These are phyloP conservation scores for Colletotrichum sp. DNA, from an alignment of 2,329 filamentous ascomycete genomes.

Conservation along the genomic window DNA sequence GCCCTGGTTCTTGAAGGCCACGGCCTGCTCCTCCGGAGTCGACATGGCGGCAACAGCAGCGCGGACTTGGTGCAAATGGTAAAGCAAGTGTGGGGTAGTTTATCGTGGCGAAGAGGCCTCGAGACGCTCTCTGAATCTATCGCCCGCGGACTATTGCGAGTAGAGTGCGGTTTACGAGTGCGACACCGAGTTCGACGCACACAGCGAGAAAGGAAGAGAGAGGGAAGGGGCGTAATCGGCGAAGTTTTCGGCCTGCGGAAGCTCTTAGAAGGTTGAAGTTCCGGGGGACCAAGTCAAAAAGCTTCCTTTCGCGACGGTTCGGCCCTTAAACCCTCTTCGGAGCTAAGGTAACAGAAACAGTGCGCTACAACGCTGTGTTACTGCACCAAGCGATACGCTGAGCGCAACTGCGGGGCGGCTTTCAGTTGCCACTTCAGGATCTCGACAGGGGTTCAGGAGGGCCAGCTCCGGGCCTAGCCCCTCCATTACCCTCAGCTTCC, in stretches of 20 bases:
- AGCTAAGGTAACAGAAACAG: constrained; percentile 11
- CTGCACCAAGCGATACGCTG: constrained; percentile 1
- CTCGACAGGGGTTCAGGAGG: constrained; percentile 1
- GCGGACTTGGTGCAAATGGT: background rate
- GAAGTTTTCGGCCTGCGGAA: constrained; percentile 13
- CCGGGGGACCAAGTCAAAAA: constrained; percentile 7
- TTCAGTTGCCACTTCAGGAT: constrained; percentile 12
- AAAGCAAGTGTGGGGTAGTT: constrained; percentile 7
- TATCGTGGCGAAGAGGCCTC: background rate
- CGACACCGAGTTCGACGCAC: background rate
- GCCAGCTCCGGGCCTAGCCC: background rate
- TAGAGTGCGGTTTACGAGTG: background rate
- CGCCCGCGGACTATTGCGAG: constrained; percentile 1
- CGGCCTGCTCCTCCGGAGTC: constrained; percentile 67
- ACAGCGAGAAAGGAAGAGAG: background rate
- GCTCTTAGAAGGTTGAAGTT: constrained; percentile 19
- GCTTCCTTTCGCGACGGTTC: constrained; percentile 18
- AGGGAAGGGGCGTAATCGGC: background rate
- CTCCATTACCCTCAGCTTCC: background rate
- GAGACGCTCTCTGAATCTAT: background rate
- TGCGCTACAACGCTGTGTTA: background rate
- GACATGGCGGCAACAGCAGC: constrained; percentile 37
- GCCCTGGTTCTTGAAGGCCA: constrained; percentile 88
- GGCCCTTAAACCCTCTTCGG: constrained; percentile 19
- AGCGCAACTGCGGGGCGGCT: background rate